phyloP scores from a whole-genome alignment of 192 early-diverging fungal species.

The Coemansia sp. region DNA sequence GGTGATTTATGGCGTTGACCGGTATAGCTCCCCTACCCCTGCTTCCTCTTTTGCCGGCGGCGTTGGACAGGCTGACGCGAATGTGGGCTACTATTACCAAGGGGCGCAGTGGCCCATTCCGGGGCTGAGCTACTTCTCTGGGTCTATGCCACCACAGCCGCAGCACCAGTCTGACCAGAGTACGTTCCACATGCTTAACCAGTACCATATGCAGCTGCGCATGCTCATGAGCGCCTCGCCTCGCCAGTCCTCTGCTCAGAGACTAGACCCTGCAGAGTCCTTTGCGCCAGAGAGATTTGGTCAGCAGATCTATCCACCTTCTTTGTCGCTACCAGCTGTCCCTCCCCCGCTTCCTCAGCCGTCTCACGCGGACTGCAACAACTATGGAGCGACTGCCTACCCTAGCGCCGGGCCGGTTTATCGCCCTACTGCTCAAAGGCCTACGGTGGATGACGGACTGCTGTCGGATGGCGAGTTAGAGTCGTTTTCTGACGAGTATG shows the following conservation, averaged over 20 bases:
- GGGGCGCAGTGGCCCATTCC: background rate
- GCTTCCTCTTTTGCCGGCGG: background rate
- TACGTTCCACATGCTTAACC: constrained; percentile 2
- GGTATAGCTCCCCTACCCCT: background rate
- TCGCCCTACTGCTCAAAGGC: background rate
- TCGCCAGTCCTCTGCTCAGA: background rate
- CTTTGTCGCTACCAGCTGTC: background rate
- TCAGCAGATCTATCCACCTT: background rate
- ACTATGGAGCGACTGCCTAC: background rate
- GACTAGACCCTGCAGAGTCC: background rate
- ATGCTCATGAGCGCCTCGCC: constrained; percentile 3
- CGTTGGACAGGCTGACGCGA: background rate
- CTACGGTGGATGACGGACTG: background rate
- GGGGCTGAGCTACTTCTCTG: background rate
- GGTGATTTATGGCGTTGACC: background rate
- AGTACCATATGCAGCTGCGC: background rate
- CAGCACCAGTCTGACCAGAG: background rate
- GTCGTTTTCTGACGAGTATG: background rate
- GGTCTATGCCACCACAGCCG: background rate
- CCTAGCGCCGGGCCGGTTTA: background rate
- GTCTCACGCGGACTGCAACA: background rate
- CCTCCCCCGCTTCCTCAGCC: background rate
- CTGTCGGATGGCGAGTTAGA: constrained; percentile 38
- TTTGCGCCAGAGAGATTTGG: background rate
- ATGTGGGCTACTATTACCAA: background rate